These are phyloP conservation scores for Ascosphaera acerosa DNA, from an alignment of 2,329 filamentous ascomycete species.

Conservation along the genomic window DNA sequence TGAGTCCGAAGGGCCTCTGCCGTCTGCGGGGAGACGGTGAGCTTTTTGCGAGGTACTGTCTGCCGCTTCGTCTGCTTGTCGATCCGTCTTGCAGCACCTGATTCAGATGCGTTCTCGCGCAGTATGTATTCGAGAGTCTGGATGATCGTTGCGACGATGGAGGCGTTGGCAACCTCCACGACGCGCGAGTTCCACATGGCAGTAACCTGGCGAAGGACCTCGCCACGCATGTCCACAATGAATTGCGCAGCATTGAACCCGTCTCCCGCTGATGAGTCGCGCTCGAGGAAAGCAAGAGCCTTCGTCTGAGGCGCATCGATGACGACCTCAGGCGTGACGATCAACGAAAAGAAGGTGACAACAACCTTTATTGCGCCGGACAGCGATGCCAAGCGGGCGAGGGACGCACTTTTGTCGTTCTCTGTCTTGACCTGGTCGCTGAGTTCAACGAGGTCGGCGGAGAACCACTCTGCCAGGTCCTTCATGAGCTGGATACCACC, in stretches of 20 bases:
- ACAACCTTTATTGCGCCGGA: slow-evolving; percentile 53
- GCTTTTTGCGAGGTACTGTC: slow-evolving; percentile 24
- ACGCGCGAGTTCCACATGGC: slow-evolving; percentile 68
- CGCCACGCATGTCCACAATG: slow-evolving; percentile 60
- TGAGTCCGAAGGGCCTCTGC: slow-evolving; percentile 21
- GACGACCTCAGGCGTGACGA: slow-evolving; percentile 56
- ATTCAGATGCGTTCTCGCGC: slow-evolving; percentile 46
- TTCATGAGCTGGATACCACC: slow-evolving; percentile 53
- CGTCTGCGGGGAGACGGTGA: slow-evolving; percentile 25
- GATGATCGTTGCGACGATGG: slow-evolving; percentile 53
- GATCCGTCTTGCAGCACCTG: slow-evolving; percentile 32
- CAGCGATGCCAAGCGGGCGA: slow-evolving; percentile 21
- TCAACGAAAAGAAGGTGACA: slow-evolving; percentile 50
- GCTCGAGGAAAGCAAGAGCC: slow-evolving; percentile 27
- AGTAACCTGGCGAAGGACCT: slow-evolving; percentile 48
- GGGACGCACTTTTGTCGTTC: slow-evolving; percentile 16
- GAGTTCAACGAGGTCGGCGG: slow-evolving; percentile 28
- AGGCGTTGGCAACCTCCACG: slow-evolving; percentile 53
- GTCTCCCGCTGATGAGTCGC: slow-evolving; percentile 30
- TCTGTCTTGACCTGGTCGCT: slow-evolving; percentile 19
- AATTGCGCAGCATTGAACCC: slow-evolving; percentile 49
- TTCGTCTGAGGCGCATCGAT: slow-evolving; percentile 45
- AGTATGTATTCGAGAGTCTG: slow-evolving; percentile 61
- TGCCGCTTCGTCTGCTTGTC: slow-evolving; percentile 30
- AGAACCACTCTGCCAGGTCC: slow-evolving; percentile 43